Evolutionary conservation across 768 basidiomycete species (phyloP).

Genomic region (Infundibulicybe gibba): DNA sequence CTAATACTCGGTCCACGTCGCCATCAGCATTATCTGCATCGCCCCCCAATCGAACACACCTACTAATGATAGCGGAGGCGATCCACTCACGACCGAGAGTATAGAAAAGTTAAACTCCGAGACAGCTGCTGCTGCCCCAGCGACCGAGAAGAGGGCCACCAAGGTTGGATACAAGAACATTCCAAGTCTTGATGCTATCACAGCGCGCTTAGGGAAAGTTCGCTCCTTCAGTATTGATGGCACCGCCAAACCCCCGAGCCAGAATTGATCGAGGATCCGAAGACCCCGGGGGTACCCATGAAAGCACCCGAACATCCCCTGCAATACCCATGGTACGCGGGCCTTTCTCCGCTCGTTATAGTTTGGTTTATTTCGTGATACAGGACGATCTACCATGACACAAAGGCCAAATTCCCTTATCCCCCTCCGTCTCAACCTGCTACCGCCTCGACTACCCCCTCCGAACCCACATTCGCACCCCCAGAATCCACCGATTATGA

Average conservation of each 20-base stretch:
- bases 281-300: slow-evolving; percentile 70
- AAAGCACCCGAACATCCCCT: slow-evolving; percentile 82
- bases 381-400: slow-evolving; percentile 91
- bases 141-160: slow-evolving; percentile 21
- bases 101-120: slow-evolving; percentile 64
- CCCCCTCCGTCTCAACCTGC: slow-evolving; percentile 38
- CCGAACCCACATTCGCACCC: slow-evolving; percentile 29
- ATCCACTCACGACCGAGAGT: slow-evolving; percentile 63
- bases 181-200: slow-evolving; percentile 82
- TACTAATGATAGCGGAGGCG: slow-evolving; percentile 25
- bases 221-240: slow-evolving; percentile 63
- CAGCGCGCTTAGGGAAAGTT: slow-evolving; percentile 71
- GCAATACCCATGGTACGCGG: slow-evolving; percentile 75
- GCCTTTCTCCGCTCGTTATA: neutral
- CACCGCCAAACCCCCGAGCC: slow-evolving; percentile 71
- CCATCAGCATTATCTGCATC: slow-evolving; percentile 51
- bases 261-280: slow-evolving; percentile 78
- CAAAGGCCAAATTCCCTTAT: slow-evolving; percentile 68
- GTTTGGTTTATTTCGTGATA: slow-evolving; percentile 1
- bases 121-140: slow-evolving; percentile 24
- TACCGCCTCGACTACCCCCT: slow-evolving; percentile 10
- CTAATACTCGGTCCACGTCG: slow-evolving; percentile 65
- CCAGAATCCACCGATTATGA: slow-evolving; percentile 77
- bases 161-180: slow-evolving; percentile 85
- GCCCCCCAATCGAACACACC: slow-evolving; percentile 42